Evolutionary conservation across 2,329 filamentous ascomycete species (phyloP).

Genomic region (Monosporascus sp.): DNA sequence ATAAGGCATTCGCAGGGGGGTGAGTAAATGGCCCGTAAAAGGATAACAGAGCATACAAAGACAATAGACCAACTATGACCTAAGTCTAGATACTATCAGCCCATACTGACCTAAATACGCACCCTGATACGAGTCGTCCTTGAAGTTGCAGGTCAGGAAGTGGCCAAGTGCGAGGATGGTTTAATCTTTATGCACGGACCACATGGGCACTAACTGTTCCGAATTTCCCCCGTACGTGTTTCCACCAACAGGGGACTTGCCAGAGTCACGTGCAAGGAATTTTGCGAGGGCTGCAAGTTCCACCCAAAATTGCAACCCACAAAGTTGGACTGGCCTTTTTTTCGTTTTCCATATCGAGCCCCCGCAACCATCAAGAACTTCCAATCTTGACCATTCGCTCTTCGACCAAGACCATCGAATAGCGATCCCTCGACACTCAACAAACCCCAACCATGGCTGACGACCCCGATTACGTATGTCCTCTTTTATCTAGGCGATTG

Average conservation of each 20-base stretch:
- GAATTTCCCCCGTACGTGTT: not conserved
- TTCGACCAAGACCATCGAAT: constrained; percentile 37
- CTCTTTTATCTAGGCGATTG: constrained; percentile 12
- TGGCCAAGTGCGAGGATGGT: no score
- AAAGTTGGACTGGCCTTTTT: constrained; percentile 1
- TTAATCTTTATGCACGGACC: not conserved
- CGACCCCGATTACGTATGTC: constrained; percentile 72
- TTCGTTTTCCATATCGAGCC: constrained; percentile 11
- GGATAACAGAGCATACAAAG: no score
- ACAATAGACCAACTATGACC: no score
- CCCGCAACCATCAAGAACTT: constrained; percentile 15
- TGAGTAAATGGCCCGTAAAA: no score
- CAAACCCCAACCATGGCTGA: constrained; percentile 70
- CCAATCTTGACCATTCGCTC: constrained; percentile 30
- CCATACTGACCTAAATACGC: no score
- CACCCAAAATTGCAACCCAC: not conserved
- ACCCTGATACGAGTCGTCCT: no score
- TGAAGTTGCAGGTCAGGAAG: no score
- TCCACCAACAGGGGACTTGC: no score
- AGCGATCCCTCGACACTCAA: constrained; percentile 34
- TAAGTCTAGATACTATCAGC: no score
- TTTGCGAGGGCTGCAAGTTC: not conserved
- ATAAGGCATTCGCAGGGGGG: no score
- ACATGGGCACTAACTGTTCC: not conserved
- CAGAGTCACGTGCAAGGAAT: not conserved